Conservation (phyloP, 2,329 filamentous ascomycete genomes). For the Talaromyces sp. region DNA sequence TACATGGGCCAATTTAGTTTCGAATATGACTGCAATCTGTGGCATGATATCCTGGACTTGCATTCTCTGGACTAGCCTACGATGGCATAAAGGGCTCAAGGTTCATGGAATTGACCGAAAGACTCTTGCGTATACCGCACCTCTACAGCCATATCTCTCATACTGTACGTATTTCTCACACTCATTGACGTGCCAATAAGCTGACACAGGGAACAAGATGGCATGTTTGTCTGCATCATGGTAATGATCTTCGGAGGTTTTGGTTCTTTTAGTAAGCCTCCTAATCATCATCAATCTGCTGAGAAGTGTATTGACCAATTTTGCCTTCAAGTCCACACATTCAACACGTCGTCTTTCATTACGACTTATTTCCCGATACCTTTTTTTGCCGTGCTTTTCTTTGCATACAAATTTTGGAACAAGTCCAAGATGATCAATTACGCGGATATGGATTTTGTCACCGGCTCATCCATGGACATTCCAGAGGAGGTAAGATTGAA, state of each 20-base stretch:
- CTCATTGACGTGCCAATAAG: neutral
- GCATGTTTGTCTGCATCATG: conserved; percentile 25
- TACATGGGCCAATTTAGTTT: conserved; percentile 16
- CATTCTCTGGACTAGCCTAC: conserved; percentile 24
- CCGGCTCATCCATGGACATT: conserved; percentile 26
- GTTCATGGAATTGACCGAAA: conserved; percentile 27
- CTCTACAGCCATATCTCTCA: conserved; percentile 63
- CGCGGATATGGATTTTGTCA: conserved; percentile 26
- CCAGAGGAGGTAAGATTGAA: conserved; percentile 20
- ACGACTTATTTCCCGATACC: conserved; percentile 28
- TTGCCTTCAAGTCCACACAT: conserved; percentile 21
- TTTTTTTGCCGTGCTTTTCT: conserved; percentile 25
- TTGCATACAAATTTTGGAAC: conserved; percentile 25
- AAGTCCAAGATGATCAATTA: conserved; percentile 26
- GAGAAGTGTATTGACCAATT: neutral
- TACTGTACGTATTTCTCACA: conserved; percentile 38
- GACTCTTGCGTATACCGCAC: conserved; percentile 21
- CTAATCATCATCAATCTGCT: no score
- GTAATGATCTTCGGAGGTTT: conserved; percentile 29
- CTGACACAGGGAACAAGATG: conserved; percentile 17
- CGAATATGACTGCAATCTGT: conserved; percentile 25
- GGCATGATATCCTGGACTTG: conserved; percentile 25
- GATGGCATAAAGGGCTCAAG: conserved; percentile 28
- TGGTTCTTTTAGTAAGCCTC: conserved; percentile 25
- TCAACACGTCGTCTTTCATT: conserved; percentile 26